Base-by-base conservation (phyloP, 2,329 filamentous ascomycete genomes). In the Ophiostoma ips region DNA sequence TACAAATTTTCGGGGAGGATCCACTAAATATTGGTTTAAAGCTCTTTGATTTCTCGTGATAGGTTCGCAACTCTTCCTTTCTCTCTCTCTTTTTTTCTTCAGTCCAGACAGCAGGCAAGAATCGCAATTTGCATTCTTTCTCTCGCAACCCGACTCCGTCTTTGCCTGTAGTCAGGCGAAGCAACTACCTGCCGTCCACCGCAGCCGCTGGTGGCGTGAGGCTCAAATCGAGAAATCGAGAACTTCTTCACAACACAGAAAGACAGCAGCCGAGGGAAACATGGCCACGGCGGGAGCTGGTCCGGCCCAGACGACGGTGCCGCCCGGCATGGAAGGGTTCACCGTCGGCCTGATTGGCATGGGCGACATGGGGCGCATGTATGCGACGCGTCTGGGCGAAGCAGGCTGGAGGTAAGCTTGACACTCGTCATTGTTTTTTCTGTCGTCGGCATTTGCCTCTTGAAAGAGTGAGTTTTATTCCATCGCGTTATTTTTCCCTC, bases 351-450 rank as follows among this genome's bases (percentile, higher is more conserved):
- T 98, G 62, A 98, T 98, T 64, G 92, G 92, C 54, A 95, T 98
- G 89, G 92, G 92, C 57, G 90, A 95, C 62, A 98, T 98, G 92
- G 92, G 92, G 62, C 94, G 84, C 76, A 94, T 98, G 87, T 98
- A 98, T 67, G 87, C 92, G 62, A 80, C 84, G 62, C 80, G 81
- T 63, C 77, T 98, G 61, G 88, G 87, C 67, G 79, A 79, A 63
- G 92, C 90, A 63, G 92, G 92, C 62, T 98, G 92, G 90, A 95
- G 87, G 92, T 96, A 84, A 79, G 38, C 33, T 35, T 34, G 43
- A 34, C 30, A 19, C 9, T 34, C 16, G 28, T 19, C 16, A 21
- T 3, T 21, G n/a, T 15, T 43, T 15, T 15, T 43, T 21, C 28
- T n/a, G n/a, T n/a, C n/a, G n/a, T n/a, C n/a, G n/a, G n/a, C n/a